Evolutionary conservation across 192 early-diverging fungal genomes (phyloP), one percentile per base, ranked within the genome.

Genomic region (Diversispora eburnea): DNA sequence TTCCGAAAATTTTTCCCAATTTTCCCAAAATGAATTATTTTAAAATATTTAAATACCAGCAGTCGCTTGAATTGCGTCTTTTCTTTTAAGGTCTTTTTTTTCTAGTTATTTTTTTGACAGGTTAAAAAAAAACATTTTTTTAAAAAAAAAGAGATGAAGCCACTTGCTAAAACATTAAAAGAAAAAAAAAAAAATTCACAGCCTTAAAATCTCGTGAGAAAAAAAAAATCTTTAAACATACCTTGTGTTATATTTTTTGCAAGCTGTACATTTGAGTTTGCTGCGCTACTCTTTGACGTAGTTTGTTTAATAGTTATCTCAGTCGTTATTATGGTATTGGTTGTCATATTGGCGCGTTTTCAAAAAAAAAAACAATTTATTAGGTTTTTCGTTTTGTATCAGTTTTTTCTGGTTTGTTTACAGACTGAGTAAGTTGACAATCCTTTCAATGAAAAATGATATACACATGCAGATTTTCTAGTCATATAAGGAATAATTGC

Each of bases 61-160:
- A 17, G 70, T 72, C 12, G 70, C 54, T 55, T 72, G 70, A 22
- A 58, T 72, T 47, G 70, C 70, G 4, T 55, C 70, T 4, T 57
- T 59, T 48, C 52, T 72, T 59, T 60, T 72, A 15, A 61, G 60
- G 39, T 61, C 60, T 61, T 61, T 33, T 33, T 33, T 33, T 33
- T 61, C 13, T 61, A 39, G 60, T 8, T 61, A 39, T 61, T 61
- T 42, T 61, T 17, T 61, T 3, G 25, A 58, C 20, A 19, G 15
- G 20, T 58, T 20, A 20, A 58, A 15, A 61, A 22, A 22, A 58
- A 58, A 17, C 0, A n/a, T 6, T 58, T n/a, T 58, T 22, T 22
- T 8, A 22, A 22, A 58, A 22, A 22, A 58, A 25, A 61, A 5
- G 39, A 61, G 60, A 61, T 61, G 60, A 59, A 61, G 60, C 60